Percentiles rank a stretch among this genome's conserved stretches.
Evolutionary conservation across 805 yeast species (phyloP).

Genomic region (Candida sanyiensis): DNA sequence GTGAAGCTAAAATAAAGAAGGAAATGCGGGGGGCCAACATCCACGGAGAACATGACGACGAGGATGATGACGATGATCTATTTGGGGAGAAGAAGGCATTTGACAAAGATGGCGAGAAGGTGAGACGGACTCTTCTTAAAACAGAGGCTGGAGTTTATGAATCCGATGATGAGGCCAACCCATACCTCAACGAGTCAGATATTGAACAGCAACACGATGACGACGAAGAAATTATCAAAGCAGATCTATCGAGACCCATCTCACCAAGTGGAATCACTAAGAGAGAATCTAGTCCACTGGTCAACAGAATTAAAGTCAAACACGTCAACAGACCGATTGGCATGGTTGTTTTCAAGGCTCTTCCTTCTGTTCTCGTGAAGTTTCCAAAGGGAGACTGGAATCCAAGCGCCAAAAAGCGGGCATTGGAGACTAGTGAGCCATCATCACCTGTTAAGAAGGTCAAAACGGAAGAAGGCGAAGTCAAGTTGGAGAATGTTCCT

Average conservation of each 20-base stretch:
- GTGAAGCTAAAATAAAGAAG: constrained; percentile 75
- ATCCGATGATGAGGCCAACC: constrained; percentile 81
- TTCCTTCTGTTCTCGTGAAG: constrained; percentile 48
- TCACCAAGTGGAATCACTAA: constrained; percentile 21
- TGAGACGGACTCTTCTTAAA: constrained; percentile 76
- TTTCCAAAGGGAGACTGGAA: constrained; percentile 87
- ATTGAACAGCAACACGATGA: constrained; percentile 47
- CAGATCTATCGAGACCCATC: constrained; percentile 27
- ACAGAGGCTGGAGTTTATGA: constrained; percentile 77
- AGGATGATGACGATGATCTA: constrained; percentile 58
- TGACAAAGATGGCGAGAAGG: constrained; percentile 85
- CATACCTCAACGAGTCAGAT: constrained; percentile 71
- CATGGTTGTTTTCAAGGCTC: constrained; percentile 57
- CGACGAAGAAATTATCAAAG: constrained; percentile 35
- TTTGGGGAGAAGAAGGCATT: constrained; percentile 64
- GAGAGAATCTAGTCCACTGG: constrained; percentile 20
- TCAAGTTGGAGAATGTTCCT: constrained; percentile 16
- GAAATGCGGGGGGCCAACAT: constrained; percentile 83
- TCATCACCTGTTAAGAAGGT: constrained; percentile 30
- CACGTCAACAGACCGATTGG: constrained; percentile 45
- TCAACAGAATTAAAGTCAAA: constrained; percentile 35
- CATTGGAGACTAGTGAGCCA: constrained; percentile 24
- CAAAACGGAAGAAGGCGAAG: constrained; percentile 29
- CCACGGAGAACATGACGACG: constrained; percentile 51
- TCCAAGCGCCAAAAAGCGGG: constrained; percentile 44